phyloP scores from a whole-genome alignment of 2,329 filamentous ascomycete genomes.

The Blumeria graminis region DNA sequence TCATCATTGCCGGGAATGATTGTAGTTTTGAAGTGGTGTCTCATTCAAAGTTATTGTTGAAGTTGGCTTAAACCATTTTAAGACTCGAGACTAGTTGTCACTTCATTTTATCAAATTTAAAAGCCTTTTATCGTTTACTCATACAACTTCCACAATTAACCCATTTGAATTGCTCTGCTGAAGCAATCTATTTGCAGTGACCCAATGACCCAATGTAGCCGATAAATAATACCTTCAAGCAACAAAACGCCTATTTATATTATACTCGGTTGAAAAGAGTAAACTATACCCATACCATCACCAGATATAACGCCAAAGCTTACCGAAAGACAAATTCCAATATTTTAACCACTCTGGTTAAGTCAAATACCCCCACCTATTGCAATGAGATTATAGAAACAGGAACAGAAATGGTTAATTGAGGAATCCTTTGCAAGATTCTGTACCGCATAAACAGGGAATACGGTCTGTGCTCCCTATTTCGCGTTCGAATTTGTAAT shows the following conservation, averaged over 20 bases:
- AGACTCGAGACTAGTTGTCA: no score
- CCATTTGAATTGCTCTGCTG: no score
- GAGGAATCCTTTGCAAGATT: slow-evolving; percentile 95
- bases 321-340: not conserved
- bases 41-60: no score
- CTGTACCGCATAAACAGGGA: slow-evolving; percentile 86
- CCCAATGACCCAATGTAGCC: no score
- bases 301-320: not conserved
- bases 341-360: not conserved
- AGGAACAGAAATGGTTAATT: slow-evolving; percentile 34
- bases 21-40: no score
- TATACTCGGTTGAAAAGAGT: not conserved
- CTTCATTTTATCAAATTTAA: no score
- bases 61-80: no score
- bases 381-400: not conserved
- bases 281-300: not conserved
- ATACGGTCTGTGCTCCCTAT: slow-evolving; percentile 87
- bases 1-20: no score
- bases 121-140: no score
- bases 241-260: not conserved
- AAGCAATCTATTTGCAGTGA: no score
- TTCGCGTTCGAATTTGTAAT: slow-evolving; percentile 99
- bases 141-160: no score
- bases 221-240: no score
- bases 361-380: not conserved